Conservation (phyloP, 1,284 basidiomycete genomes). For the Tilletia indica region DNA sequence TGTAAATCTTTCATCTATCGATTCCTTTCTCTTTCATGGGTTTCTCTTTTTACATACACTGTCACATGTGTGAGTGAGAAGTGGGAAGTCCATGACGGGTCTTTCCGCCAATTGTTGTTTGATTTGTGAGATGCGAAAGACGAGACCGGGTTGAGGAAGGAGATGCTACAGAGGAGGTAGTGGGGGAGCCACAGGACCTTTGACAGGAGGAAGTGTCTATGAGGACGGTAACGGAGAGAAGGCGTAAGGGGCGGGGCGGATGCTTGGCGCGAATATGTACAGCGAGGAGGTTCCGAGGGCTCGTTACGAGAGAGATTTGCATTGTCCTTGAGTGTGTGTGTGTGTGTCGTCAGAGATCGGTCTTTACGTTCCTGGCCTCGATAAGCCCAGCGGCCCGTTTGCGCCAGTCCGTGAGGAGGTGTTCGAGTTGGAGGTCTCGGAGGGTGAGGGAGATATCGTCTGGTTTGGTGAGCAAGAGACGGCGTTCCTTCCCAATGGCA, state of each 20-base stretch:
- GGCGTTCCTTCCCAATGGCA: not conserved
- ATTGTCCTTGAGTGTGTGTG: no score
- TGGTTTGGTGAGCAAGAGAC: not conserved
- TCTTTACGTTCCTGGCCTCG: not conserved
- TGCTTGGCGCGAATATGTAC: not conserved
- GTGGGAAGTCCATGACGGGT: no score
- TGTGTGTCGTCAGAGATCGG: not conserved
- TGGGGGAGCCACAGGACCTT: no score
- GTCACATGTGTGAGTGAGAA: not conserved
- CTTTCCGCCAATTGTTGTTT: no score
- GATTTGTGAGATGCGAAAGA: no score
- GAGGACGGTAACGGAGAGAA: no score
- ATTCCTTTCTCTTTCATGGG: not conserved
- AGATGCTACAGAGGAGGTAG: no score
- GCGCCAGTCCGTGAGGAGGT: constrained; percentile 4
- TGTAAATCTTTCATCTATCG: not conserved
- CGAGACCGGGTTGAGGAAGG: no score
- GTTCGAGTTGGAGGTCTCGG: not conserved
- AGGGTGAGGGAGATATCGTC: not conserved
- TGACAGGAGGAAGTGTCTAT: not conserved
- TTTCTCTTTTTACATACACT: not conserved
- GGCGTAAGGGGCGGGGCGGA: no score
- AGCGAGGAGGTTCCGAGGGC: no score
- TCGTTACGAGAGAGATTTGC: not conserved
- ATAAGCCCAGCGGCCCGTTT: not conserved